A percentile compares a stretch with the other conserved stretches of the same genome.
phyloP scores from a whole-genome alignment of 495 filamentous ascomycete species.

The Cetradonia linearis region DNA sequence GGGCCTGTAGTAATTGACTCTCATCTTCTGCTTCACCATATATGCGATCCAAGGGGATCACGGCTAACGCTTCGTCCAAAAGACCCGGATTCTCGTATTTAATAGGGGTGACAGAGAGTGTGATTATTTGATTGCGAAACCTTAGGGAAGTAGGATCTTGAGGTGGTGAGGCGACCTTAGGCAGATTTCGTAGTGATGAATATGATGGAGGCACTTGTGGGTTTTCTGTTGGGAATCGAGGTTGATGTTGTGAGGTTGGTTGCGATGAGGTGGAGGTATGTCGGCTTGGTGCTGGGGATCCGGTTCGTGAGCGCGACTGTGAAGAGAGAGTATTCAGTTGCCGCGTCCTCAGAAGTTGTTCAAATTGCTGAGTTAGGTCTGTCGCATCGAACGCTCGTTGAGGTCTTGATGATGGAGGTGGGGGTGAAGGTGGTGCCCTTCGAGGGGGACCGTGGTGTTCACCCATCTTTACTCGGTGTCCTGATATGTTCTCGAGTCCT shows the following conservation, averaged over 20 bases:
- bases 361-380: constrained; percentile 55
- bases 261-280: constrained; percentile 27
- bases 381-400: constrained; percentile 33
- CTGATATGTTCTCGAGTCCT: background rate
- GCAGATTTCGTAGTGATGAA: constrained; percentile 59
- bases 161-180: constrained; percentile 71
- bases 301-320: constrained; percentile 41
- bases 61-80: constrained; percentile 79
- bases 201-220: constrained; percentile 48
- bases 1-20: constrained; percentile 69
- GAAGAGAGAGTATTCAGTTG: constrained; percentile 65
- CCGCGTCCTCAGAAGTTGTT: constrained; percentile 65
- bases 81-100: constrained; percentile 97
- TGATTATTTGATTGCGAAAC: constrained; percentile 73
- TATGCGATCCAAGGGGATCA: constrained; percentile 82
- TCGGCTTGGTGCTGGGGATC: constrained; percentile 20
- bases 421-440: constrained; percentile 17
- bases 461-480: constrained; percentile 3
- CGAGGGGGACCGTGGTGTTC: constrained; percentile 13
- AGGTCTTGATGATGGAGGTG: constrained; percentile 17
- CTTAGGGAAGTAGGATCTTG: constrained; percentile 63
- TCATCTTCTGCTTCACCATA: constrained; percentile 94
- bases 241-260: constrained; percentile 30
- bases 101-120: constrained; percentile 71
- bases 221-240: constrained; percentile 28